Evolutionary conservation across 768 basidiomycete species (phyloP).

Genomic region (Cystobasidium tubakii): DNA sequence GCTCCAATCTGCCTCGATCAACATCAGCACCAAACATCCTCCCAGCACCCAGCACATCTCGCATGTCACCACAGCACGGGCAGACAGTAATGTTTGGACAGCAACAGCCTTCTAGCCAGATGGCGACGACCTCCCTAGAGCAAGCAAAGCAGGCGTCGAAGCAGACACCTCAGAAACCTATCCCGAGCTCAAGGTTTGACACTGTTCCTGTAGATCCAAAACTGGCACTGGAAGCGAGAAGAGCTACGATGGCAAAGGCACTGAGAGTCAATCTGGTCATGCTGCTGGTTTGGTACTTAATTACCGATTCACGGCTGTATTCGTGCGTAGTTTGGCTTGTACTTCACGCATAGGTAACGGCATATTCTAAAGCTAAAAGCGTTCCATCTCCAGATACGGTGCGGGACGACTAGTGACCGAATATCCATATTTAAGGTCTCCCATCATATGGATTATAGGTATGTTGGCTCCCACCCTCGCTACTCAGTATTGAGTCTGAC

Average conservation of each 20-base stretch:
- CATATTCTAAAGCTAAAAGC: too few relatives aligned
- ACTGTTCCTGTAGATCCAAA: conserved; percentile 18
- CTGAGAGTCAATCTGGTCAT: conserved; percentile 29
- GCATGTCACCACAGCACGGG: neutral
- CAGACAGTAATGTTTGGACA: neutral
- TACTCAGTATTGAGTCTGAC: neutral
- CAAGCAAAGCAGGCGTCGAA: neutral
- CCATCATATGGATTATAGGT: conserved; percentile 19
- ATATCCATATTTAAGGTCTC: neutral
- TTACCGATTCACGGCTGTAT: conserved; percentile 29
- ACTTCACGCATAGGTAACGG: too few relatives aligned
- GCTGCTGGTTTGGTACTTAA: conserved; percentile 28
- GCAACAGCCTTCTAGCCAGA: neutral
- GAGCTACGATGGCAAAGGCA: conserved; percentile 1
- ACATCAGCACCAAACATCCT: conserved; percentile 24
- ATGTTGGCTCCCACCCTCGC: neutral
- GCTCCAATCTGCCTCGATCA: conserved; percentile 5
- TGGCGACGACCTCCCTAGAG: neutral
- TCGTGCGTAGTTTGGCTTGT: conserved; percentile 2
- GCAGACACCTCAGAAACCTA: conserved; percentile 6
- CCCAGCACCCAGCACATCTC: neutral
- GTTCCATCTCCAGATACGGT: neutral
- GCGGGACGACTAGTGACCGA: neutral
- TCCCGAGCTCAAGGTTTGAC: neutral
- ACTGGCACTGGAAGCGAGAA: conserved; percentile 18